A percentile compares a stretch with the other conserved stretches of the same genome.
These are phyloP conservation scores for Populus deltoides DNA, from an alignment of 345 rosid genomes.

Conservation along the genomic window DNA sequence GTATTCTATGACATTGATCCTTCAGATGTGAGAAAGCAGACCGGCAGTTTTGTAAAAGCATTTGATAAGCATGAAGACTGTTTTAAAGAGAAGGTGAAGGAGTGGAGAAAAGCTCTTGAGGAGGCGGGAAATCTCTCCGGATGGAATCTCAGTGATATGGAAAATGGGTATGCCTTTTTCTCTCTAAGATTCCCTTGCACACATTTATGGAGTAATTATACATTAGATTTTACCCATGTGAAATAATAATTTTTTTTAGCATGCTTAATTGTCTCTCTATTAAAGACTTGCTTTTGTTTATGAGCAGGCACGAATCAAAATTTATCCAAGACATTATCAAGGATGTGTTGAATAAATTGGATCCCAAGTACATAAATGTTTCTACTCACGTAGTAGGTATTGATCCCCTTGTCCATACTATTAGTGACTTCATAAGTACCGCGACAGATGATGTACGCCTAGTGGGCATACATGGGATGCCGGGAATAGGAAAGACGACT, in stretches of 20 bases:
- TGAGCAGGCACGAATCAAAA: slow-evolving; percentile 26
- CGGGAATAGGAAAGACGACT: neutral
- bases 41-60: neutral
- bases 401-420: neutral
- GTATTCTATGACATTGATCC: slow-evolving; percentile 1
- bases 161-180: neutral
- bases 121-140: neutral
- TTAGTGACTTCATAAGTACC: slow-evolving; percentile 15
- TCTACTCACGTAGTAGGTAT: neutral
- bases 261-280: neutral
- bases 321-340: slow-evolving; percentile 28
- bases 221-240: no score
- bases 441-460: neutral
- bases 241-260: no score
- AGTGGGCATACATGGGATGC: neutral
- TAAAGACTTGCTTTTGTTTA: no score
- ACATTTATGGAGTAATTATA: no score
- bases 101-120: neutral
- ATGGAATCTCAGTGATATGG: neutral
- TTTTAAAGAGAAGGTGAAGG: neutral
- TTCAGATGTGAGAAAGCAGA: neutral
- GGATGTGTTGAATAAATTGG: slow-evolving; percentile 28
- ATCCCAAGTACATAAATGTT: neutral
- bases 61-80: neutral
- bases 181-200: no score